A percentile compares a stretch with the other conserved stretches of the same genome.
phyloP scores from a whole-genome alignment of 2,329 filamentous ascomycete species.

The Alternaria ethzedia region DNA sequence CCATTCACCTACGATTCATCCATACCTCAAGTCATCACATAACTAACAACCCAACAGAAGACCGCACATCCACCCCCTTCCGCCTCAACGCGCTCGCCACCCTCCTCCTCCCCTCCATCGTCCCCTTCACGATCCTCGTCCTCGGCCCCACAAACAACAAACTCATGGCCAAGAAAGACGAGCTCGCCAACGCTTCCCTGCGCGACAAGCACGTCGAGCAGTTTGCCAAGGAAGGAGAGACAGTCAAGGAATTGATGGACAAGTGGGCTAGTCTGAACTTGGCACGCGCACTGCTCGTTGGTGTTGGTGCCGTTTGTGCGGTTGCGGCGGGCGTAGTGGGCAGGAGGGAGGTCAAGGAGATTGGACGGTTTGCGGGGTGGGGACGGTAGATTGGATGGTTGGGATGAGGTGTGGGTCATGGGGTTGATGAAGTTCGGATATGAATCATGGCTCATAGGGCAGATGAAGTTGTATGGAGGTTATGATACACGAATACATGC shows the following conservation, averaged over 20 bases:
- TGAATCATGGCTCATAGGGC: too few species aligned
- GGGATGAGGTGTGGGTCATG: not conserved
- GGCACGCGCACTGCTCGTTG: constrained; percentile 48
- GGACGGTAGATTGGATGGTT: not conserved
- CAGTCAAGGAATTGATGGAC: constrained; percentile 60
- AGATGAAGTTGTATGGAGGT: not conserved
- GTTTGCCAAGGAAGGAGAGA: constrained; percentile 52
- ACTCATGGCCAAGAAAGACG: constrained; percentile 54
- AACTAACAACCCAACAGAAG: constrained; percentile 21
- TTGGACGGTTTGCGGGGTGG: constrained; percentile 8
- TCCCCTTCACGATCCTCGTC: constrained; percentile 60
- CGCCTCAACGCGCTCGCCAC: constrained; percentile 58
- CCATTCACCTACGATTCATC: not conserved
- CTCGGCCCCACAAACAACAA: constrained; percentile 58
- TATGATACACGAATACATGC: not conserved
- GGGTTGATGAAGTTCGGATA: too few species aligned
- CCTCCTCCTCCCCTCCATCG: constrained; percentile 52
- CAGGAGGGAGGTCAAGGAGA: constrained; percentile 32
- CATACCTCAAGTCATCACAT: not conserved
- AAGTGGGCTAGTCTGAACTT: constrained; percentile 63
- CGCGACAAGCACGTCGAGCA: constrained; percentile 48
- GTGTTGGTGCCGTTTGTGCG: constrained; percentile 31
- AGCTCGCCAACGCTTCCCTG: constrained; percentile 46
- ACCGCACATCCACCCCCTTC: constrained; percentile 41
- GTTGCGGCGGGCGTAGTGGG: constrained; percentile 33